Evolutionary conservation across 1,139 yeast genomes (phyloP).

Genomic region (Blastobotrys malaysiensis): DNA sequence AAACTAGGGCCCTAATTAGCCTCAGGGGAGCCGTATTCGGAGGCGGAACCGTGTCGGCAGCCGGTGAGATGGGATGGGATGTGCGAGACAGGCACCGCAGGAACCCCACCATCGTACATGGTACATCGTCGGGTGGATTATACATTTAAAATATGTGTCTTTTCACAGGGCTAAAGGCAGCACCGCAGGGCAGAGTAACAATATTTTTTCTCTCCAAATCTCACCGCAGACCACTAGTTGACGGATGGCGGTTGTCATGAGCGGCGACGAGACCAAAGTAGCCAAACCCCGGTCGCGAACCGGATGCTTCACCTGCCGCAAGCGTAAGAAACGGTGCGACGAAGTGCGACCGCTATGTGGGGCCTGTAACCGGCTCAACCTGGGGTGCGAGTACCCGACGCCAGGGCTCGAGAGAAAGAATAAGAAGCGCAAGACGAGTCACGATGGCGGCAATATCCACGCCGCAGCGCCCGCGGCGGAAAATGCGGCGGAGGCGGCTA

Average conservation of each 20-base stretch:
- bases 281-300: constrained; percentile 31
- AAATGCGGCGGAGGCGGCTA: no score
- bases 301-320: constrained; percentile 69
- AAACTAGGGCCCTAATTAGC: background rate
- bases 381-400: constrained; percentile 50
- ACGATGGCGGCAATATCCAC: background rate
- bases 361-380: constrained; percentile 51
- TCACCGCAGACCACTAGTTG: no score
- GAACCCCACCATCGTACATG: background rate
- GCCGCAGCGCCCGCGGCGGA: background rate
- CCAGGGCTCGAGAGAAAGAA: constrained; percentile 47
- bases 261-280: background rate
- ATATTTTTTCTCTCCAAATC: background rate
- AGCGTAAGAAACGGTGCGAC: constrained; percentile 67
- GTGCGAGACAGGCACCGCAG: background rate
- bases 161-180: background rate
- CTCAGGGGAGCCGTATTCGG: no score
- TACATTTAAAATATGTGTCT: background rate
- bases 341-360: constrained; percentile 56
- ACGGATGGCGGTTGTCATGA: background rate
- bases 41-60: background rate
- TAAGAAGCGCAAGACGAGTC: constrained; percentile 21
- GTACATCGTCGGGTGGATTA: background rate
- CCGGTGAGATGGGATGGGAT: background rate
- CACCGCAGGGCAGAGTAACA: background rate